Conservation (phyloP, 2,329 filamentous ascomycete genomes). For the Colletotrichum viniferum region DNA sequence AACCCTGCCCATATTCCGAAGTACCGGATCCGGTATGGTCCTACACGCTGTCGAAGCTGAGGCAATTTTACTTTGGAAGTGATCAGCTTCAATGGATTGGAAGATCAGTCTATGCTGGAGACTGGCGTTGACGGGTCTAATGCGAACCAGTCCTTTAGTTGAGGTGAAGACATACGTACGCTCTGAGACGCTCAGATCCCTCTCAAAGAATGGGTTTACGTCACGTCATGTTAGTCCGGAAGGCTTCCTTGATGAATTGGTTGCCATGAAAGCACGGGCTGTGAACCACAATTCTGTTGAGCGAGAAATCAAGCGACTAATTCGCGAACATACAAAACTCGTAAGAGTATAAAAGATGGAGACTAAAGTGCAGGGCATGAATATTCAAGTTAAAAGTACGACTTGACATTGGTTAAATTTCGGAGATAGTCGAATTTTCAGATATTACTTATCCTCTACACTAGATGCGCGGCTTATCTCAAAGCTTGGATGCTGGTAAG, state of each 20-base stretch:
- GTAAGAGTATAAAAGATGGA: neutral
- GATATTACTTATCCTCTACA: neutral
- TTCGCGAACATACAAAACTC: neutral
- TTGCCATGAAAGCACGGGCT: neutral
- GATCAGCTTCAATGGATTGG: neutral
- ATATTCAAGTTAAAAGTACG: neutral
- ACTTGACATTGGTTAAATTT: neutral
- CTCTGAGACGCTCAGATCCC: neutral
- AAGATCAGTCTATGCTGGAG: neutral
- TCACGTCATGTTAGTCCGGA: neutral
- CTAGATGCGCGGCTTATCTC: neutral
- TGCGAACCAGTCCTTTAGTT: neutral
- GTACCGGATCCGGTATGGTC: neutral
- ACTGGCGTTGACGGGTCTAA: neutral
- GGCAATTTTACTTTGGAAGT: neutral
- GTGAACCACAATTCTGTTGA: neutral
- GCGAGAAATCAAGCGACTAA: neutral
- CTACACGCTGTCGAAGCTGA: neutral
- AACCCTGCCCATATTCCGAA: neutral
- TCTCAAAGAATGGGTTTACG: neutral
- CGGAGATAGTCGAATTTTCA: neutral
- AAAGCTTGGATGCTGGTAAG: neutral
- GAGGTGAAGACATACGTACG: neutral
- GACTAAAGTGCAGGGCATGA: neutral
- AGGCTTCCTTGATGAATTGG: neutral